These are phyloP conservation scores for Penicillium verhagenii DNA, from an alignment of 495 filamentous ascomycete genomes.

Conservation along the genomic window DNA sequence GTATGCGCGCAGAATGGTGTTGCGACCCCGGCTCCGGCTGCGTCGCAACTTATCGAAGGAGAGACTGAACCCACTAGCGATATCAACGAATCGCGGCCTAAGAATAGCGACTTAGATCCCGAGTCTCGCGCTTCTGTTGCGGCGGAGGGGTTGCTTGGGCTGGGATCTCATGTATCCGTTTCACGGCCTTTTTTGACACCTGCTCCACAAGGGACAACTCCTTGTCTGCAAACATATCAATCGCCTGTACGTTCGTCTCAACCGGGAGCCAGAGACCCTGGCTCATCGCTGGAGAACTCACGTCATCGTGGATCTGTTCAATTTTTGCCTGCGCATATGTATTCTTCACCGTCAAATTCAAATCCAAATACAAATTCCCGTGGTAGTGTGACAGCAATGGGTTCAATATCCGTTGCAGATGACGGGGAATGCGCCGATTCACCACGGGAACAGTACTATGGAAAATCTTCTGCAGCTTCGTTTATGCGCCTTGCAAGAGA, in stretches of 20 bases:
- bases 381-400: conserved; percentile 38
- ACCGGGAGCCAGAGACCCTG: not conserved
- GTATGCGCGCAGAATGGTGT: conserved; percentile 31
- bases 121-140: conserved; percentile 24
- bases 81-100: not conserved
- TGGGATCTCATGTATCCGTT: conserved; percentile 9
- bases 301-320: not conserved
- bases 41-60: not conserved
- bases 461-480: conserved; percentile 41
- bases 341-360: conserved; percentile 23
- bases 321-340: conserved; percentile 3
- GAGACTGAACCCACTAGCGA: not conserved
- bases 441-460: conserved; percentile 37
- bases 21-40: conserved; percentile 20
- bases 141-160: conserved; percentile 23
- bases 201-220: not conserved
- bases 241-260: conserved; percentile 2
- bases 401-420: conserved; percentile 26
- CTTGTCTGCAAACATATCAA: not conserved
- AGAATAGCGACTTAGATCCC: conserved; percentile 7
- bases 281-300: not conserved
- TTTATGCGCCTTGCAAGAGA: conserved; percentile 41
- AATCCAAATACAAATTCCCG: too few relatives aligned
- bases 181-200: not conserved
- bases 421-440: conserved; percentile 26